Percentiles rank a stretch among this genome's conserved stretches.
phyloP scores from a whole-genome alignment of 2,329 filamentous ascomycete genomes.

The Aspergillus oerlinghausenensis region DNA sequence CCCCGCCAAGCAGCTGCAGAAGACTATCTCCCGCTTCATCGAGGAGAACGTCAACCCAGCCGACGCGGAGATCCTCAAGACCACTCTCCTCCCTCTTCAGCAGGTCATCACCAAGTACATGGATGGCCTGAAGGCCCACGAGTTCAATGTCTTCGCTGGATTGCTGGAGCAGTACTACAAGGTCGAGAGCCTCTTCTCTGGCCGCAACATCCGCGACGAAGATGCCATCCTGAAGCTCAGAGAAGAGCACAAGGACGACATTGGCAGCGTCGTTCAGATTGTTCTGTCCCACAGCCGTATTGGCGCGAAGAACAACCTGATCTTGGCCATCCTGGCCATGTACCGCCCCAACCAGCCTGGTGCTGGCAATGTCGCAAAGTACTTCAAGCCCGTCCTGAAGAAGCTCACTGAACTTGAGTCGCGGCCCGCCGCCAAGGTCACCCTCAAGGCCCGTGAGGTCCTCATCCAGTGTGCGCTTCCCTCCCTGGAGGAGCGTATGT shows the following conservation, averaged over 20 bases:
- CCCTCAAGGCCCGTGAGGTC: conserved; percentile 92
- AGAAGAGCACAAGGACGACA: conserved; percentile 94
- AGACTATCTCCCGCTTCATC: conserved; percentile 81
- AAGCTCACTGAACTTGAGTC: conserved; percentile 88
- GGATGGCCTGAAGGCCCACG: conserved; percentile 86
- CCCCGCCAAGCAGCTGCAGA: conserved; percentile 79
- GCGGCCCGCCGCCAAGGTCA: conserved; percentile 84
- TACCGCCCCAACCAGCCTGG: conserved; percentile 94
- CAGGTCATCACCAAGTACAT: conserved; percentile 74
- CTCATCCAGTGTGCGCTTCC: conserved; percentile 96
- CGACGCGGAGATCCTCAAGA: conserved; percentile 70
- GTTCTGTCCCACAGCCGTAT: conserved; percentile 93
- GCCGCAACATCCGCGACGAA: conserved; percentile 79
- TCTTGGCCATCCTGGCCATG: conserved; percentile 86
- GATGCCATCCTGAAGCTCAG: conserved; percentile 89
- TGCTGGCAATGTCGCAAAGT: conserved; percentile 80
- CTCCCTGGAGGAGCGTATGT: conserved; percentile 87
- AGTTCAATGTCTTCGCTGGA: conserved; percentile 74
- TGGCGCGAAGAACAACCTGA: conserved; percentile 86
- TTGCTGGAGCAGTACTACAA: conserved; percentile 78
- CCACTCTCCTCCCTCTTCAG: conserved; percentile 68
- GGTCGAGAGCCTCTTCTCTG: conserved; percentile 83
- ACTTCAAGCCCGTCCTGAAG: conserved; percentile 76
- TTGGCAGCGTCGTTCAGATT: conserved; percentile 75
- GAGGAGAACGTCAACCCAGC: conserved; percentile 73